Conservation (phyloP, 768 basidiomycete species). For the Lactifluus rugatus region DNA sequence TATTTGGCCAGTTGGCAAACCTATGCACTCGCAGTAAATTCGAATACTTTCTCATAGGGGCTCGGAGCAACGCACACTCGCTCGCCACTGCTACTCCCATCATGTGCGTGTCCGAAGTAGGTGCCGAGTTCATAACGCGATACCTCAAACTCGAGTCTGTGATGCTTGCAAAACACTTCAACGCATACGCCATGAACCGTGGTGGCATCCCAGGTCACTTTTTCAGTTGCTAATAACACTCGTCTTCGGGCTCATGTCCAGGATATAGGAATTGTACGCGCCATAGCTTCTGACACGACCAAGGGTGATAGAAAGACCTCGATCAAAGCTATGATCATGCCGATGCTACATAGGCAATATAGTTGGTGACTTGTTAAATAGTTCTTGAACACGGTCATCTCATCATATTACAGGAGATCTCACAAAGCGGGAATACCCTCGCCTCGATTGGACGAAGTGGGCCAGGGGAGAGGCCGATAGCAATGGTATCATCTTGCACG, state of each 20-base stretch:
- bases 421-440: not conserved
- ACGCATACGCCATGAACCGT: not conserved
- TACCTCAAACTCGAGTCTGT: not conserved
- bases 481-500: not conserved
- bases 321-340: not conserved
- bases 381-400: not conserved
- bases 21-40: not conserved
- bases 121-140: not conserved
- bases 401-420: not conserved
- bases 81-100: not conserved
- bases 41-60: not conserved
- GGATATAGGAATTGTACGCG: not conserved
- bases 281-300: not conserved
- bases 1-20: not conserved
- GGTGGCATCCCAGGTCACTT: not conserved
- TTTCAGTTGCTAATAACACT: not conserved
- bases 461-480: not conserved
- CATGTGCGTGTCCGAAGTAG: not conserved
- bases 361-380: not conserved
- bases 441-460: not conserved
- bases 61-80: not conserved
- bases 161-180: not conserved
- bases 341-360: not conserved
- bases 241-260: not conserved
- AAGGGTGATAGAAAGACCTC: not conserved